phyloP scores from a whole-genome alignment of 2,329 filamentous ascomycete genomes.

The Aureobasidium melanogenum region DNA sequence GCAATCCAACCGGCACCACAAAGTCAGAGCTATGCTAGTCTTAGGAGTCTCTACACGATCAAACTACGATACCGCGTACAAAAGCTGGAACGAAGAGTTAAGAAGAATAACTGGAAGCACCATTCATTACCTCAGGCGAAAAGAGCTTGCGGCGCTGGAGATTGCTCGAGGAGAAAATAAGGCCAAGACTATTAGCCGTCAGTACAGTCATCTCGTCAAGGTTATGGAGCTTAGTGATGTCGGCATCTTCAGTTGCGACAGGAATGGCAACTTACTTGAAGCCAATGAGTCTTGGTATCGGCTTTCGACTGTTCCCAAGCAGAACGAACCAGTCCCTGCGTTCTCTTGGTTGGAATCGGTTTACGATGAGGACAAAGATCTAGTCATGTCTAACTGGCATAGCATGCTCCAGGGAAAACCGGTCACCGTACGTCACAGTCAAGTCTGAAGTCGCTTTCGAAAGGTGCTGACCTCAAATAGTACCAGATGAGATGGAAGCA shows the following conservation, averaged over 20 bases:
- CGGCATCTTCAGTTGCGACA: slow-evolving; percentile 13
- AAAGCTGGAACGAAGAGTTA: background rate
- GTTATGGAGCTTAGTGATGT: slow-evolving; percentile 14
- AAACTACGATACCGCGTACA: background rate
- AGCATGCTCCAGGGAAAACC: slow-evolving; percentile 3
- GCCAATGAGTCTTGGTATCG: slow-evolving; percentile 14
- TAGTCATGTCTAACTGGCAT: slow-evolving; percentile 2
- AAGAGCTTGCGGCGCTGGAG: background rate
- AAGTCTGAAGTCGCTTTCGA: too few relatives aligned
- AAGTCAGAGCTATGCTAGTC: background rate
- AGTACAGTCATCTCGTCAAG: slow-evolving; percentile 10
- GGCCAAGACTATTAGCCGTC: slow-evolving; percentile 8
- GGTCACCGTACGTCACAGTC: background rate
- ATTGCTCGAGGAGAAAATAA: background rate
- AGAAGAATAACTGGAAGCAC: background rate
- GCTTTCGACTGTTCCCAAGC: background rate
- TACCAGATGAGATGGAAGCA: slow-evolving; percentile 11
- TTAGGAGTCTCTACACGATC: background rate
- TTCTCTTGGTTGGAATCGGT: slow-evolving; percentile 6
- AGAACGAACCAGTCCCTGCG: background rate
- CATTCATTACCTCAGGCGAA: background rate
- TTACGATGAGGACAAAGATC: background rate
- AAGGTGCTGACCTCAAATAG: background rate
- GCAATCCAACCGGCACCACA: background rate
- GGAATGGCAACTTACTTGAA: slow-evolving; percentile 9